phyloP scores from a whole-genome alignment of 2,329 filamentous ascomycete genomes.

The Periconia sp. region DNA sequence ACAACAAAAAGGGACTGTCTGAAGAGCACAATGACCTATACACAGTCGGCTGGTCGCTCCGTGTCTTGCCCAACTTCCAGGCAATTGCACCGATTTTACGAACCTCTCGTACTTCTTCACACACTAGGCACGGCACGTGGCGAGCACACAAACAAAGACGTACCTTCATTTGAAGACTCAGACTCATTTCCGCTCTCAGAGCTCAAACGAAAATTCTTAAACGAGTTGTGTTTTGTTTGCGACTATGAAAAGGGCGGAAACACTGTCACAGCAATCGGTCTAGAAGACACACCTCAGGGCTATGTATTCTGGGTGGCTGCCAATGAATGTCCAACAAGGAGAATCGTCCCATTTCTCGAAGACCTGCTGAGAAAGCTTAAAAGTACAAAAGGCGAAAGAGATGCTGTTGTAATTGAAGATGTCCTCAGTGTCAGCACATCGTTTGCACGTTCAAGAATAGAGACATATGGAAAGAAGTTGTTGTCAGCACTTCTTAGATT shows the following conservation, averaged over 20 bases:
- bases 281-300: slow-evolving; percentile 16
- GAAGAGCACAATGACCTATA: too few relatives aligned
- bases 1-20: too few relatives aligned
- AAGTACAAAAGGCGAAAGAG: too few relatives aligned
- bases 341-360: slow-evolving; percentile 13
- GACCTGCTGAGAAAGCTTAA: slow-evolving; percentile 10
- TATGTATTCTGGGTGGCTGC: slow-evolving; percentile 21
- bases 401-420: not conserved
- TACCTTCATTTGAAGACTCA: slow-evolving; percentile 2
- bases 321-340: slow-evolving; percentile 9
- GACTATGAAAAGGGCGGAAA: slow-evolving; percentile 20
- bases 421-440: not conserved
- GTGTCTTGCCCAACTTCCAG: too few relatives aligned
- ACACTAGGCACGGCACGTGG: slow-evolving; percentile 8
- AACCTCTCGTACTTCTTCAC: slow-evolving; percentile 10
- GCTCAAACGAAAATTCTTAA: slow-evolving; percentile 14
- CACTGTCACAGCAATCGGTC: slow-evolving; percentile 17
- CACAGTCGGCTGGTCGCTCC: too few relatives aligned
- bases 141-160: slow-evolving; percentile 4
- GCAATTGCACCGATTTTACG: slow-evolving; percentile 11
- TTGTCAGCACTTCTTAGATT: not conserved
- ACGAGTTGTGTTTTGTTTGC: slow-evolving; percentile 15
- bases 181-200: slow-evolving; percentile 2
- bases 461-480: not conserved
- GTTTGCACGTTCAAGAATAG: not conserved